These are phyloP conservation scores for Drechslerella dactyloides DNA, from an alignment of 2,329 filamentous ascomycete species.

Conservation along the genomic window DNA sequence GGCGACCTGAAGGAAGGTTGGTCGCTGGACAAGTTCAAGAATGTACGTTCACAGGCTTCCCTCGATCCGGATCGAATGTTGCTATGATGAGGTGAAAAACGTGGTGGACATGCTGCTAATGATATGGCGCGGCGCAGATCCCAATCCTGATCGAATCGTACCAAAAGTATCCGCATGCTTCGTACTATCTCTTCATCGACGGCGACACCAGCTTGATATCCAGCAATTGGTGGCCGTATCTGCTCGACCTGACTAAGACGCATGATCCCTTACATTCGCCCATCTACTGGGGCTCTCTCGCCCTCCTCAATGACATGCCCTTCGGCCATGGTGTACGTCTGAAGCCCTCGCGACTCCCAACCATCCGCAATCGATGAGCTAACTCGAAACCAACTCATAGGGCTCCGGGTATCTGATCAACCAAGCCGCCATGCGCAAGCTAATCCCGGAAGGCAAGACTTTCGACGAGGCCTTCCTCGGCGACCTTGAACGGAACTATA, in stretches of 20 bases:
- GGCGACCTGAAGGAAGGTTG: slow-evolving; percentile 47
- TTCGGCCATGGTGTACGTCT: slow-evolving; percentile 32
- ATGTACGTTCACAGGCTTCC: slow-evolving; percentile 21
- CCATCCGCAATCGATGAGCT: background rate
- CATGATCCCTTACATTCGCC: slow-evolving; percentile 33
- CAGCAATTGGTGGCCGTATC: slow-evolving; percentile 49
- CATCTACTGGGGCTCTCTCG: slow-evolving; percentile 44
- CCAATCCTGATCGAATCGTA: slow-evolving; percentile 48
- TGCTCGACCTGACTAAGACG: slow-evolving; percentile 37
- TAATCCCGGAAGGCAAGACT: slow-evolving; percentile 38
- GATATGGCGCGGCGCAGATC: slow-evolving; percentile 12
- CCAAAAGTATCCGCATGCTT: slow-evolving; percentile 39
- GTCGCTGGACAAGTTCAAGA: slow-evolving; percentile 48
- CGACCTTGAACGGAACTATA: slow-evolving; percentile 48
- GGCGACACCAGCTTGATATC: slow-evolving; percentile 46
- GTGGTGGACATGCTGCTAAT: slow-evolving; percentile 8
- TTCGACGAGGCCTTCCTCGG: slow-evolving; percentile 39
- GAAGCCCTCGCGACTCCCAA: background rate
- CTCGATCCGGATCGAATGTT: background rate
- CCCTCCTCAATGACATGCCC: slow-evolving; percentile 32
- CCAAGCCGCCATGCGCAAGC: slow-evolving; percentile 36
- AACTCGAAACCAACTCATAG: background rate
- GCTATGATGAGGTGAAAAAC: background rate
- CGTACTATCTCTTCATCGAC: slow-evolving; percentile 49
- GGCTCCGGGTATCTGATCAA: slow-evolving; percentile 49